Conservation (phyloP, 139 green algal species). For the Desmodesmus armatus region DNA sequence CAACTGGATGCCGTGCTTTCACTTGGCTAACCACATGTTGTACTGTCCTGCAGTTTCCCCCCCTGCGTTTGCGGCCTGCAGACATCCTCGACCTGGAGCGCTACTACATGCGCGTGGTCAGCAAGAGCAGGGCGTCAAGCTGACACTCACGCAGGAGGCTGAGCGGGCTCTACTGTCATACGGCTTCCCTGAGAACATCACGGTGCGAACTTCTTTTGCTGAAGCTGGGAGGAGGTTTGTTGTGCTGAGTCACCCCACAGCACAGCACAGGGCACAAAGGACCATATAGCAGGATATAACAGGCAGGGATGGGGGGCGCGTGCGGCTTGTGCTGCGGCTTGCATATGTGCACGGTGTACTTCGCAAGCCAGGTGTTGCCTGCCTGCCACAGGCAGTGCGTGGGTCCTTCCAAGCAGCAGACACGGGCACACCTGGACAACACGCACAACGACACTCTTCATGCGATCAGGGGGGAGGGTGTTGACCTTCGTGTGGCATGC, state of each 20-base stretch:
- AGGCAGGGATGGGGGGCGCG: neutral
- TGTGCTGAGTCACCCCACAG: too few relatives aligned
- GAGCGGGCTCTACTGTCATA: constrained; percentile 67
- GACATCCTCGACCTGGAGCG: constrained; percentile 73
- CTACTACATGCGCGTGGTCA: constrained; percentile 62
- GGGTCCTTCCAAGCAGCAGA: too few relatives aligned
- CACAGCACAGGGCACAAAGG: too few relatives aligned
- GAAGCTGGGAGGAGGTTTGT: too few relatives aligned
- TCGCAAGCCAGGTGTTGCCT: too few relatives aligned
- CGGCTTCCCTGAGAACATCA: constrained; percentile 76
- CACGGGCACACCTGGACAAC: too few relatives aligned
- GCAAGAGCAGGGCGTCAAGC: neutral
- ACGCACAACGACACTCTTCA: too few relatives aligned
- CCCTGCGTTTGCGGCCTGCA: constrained; percentile 73
- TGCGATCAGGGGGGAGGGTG: too few relatives aligned
- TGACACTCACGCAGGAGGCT: constrained; percentile 68
- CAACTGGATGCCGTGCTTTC: neutral
- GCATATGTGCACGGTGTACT: constrained; percentile 1
- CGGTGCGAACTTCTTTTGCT: too few relatives aligned
- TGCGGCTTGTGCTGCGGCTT: neutral
- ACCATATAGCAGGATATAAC: too few relatives aligned
- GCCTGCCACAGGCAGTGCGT: too few relatives aligned
- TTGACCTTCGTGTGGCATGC: neutral
- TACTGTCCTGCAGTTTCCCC: constrained; percentile 65
- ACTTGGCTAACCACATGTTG: neutral